Conservation (phyloP, 2,329 filamentous ascomycete species). For the Pleurostoma richardsiae region DNA sequence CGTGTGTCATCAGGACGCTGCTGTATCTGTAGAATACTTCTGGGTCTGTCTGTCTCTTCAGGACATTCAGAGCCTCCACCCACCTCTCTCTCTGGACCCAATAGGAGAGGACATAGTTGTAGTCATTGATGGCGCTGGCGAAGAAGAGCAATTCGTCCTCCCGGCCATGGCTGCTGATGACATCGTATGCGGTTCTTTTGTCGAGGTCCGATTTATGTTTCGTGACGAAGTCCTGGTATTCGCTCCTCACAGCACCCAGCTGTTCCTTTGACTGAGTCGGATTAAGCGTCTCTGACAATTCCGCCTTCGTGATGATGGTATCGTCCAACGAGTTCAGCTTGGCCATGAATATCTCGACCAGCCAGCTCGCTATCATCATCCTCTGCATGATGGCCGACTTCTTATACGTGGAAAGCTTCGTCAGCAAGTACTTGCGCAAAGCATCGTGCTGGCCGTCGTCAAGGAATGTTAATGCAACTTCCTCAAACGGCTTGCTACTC, state of each 20-base stretch:
- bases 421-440: conserved; percentile 79
- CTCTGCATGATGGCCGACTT: conserved; percentile 86
- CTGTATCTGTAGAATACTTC: conserved; percentile 96
- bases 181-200: conserved; percentile 86
- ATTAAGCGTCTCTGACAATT: conserved; percentile 68
- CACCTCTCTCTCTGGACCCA: conserved; percentile 96
- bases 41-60: conserved; percentile 88
- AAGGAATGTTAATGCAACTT: conserved; percentile 87
- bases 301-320: conserved; percentile 83
- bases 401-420: conserved; percentile 77
- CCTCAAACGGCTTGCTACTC: conserved; percentile 95
- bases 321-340: conserved; percentile 94
- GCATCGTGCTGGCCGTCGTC: conserved; percentile 89
- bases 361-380: conserved; percentile 92
- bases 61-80: conserved; percentile 77
- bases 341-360: conserved; percentile 94
- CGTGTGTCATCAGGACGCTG: conserved; percentile 91
- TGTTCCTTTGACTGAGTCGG: conserved; percentile 67
- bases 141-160: conserved; percentile 92
- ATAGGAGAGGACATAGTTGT: conserved; percentile 91
- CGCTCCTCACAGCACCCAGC: conserved; percentile 63
- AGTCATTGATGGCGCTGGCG: conserved; percentile 82
- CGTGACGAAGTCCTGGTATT: conserved; percentile 83
- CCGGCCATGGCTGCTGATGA: conserved; percentile 90
- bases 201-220: conserved; percentile 87